Percentiles rank a stretch among this genome's conserved stretches.
Conservation (phyloP, 768 basidiomycete genomes). For the Chlorophyllum brunneum region DNA sequence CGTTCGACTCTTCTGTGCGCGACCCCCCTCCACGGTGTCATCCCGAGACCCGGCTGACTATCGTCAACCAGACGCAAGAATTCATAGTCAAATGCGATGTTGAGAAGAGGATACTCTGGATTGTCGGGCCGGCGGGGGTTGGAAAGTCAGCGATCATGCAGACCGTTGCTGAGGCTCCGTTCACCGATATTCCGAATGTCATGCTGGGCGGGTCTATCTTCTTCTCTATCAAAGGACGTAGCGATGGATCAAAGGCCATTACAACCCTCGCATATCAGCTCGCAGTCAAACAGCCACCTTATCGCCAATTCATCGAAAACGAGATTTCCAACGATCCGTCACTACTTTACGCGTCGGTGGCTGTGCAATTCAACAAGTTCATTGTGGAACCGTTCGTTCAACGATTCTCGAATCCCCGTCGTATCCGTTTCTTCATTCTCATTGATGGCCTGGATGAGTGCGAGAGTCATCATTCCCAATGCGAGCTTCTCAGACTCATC, state of each 20-base stretch:
- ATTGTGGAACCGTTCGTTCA: conserved; percentile 12
- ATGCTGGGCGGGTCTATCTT: not conserved
- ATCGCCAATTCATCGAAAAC: conserved; percentile 5
- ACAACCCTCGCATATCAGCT: conserved; percentile 20
- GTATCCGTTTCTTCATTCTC: not conserved
- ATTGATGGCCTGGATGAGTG: conserved; percentile 26
- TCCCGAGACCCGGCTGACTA: not conserved
- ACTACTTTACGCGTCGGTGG: conserved; percentile 8
- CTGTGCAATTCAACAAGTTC: conserved; percentile 13
- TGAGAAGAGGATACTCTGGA: not conserved
- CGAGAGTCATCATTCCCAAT: conserved; percentile 9
- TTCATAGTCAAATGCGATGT: not conserved
- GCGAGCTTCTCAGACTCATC: conserved; percentile 16
- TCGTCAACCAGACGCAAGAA: not conserved
- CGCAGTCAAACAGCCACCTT: conserved; percentile 3
- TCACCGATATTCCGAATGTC: not conserved
- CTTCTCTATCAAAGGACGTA: not conserved
- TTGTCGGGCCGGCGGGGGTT: not conserved
- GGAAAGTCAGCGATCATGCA: not conserved
- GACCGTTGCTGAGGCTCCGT: not conserved
- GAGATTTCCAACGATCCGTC: conserved; percentile 7
- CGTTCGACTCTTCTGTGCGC: not conserved
- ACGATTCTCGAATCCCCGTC: too few relatives aligned
- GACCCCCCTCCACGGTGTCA: not conserved
- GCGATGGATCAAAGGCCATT: not conserved